Conservation (phyloP, 768 basidiomycete species). For the Chalciporus chontae region DNA sequence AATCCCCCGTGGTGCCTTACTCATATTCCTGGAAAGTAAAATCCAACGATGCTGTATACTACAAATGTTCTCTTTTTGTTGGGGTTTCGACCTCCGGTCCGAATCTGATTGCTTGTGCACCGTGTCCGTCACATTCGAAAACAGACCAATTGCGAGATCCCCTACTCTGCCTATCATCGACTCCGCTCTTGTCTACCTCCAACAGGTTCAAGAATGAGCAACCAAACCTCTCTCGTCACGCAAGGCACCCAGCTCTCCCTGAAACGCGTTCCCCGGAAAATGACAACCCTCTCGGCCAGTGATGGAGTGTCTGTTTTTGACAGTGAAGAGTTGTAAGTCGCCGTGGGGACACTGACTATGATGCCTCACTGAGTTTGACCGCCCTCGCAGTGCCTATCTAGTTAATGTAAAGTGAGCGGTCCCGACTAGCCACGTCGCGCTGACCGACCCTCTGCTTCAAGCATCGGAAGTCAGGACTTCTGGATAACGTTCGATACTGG, state of each 20-base stretch:
- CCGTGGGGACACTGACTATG: background rate
- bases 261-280: conserved; percentile 20
- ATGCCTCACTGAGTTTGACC: background rate
- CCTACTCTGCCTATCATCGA: background rate
- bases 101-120: conserved; percentile 3
- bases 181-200: background rate
- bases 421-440: background rate
- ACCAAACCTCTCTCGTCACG: conserved; percentile 12
- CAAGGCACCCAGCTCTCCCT: conserved; percentile 22
- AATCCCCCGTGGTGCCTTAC: background rate
- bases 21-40: background rate
- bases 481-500: conserved; percentile 52
- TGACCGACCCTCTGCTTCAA: conserved; percentile 17
- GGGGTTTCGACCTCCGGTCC: conserved; percentile 1
- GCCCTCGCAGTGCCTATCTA: conserved; percentile 37
- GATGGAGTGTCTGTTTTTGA: conserved; percentile 25
- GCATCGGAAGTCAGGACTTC: conserved; percentile 43
- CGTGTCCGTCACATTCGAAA: conserved; percentile 10
- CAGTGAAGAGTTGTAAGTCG: conserved; percentile 34
- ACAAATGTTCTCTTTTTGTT: background rate
- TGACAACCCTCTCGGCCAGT: conserved; percentile 15
- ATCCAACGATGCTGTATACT: background rate
- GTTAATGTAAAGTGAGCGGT: conserved; percentile 32
- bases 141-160: conserved; percentile 2
- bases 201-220: conserved; percentile 14